Percentiles rank a stretch among this genome's conserved stretches.
These are phyloP conservation scores for Trichoderma atroviride DNA, from an alignment of 2,329 filamentous ascomycete genomes.

Conservation along the genomic window DNA sequence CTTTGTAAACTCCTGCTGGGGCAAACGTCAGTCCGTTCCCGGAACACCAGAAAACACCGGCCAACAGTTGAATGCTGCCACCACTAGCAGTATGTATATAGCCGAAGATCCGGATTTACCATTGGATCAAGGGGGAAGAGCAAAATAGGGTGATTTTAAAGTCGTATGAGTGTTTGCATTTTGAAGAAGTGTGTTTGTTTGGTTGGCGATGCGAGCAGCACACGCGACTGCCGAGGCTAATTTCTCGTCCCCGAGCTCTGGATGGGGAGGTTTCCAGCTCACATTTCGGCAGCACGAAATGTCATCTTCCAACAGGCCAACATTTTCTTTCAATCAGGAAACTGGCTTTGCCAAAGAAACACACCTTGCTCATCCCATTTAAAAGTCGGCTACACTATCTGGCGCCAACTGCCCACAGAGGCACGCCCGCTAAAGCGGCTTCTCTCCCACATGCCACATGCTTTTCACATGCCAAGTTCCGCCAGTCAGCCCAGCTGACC, in stretches of 20 bases:
- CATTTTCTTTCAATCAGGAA: neutral
- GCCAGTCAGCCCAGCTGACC: slow-evolving; percentile 13
- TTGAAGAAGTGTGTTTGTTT: neutral
- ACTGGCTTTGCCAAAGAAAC: neutral
- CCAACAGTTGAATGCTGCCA: neutral
- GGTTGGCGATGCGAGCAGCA: neutral
- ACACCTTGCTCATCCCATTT: neutral
- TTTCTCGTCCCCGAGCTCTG: neutral
- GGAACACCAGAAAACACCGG: slow-evolving; percentile 1
- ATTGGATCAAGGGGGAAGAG: neutral
- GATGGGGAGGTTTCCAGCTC: neutral
- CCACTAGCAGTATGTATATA: neutral
- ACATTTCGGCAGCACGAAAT: neutral
- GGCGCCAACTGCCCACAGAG: neutral
- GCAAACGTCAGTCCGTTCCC: neutral
- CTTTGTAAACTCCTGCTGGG: slow-evolving; percentile 11
- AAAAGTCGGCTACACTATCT: neutral
- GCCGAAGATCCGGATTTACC: slow-evolving; percentile 12
- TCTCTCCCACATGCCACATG: slow-evolving; percentile 20
- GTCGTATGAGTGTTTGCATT: neutral
- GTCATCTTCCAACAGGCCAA: neutral
- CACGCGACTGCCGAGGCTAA: slow-evolving; percentile 10
- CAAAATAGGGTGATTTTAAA: neutral
- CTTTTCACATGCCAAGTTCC: slow-evolving; percentile 20
- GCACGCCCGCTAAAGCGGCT: neutral